Base-by-base conservation (phyloP, 306 rosid species). In the Acmispon strigosus region DNA sequence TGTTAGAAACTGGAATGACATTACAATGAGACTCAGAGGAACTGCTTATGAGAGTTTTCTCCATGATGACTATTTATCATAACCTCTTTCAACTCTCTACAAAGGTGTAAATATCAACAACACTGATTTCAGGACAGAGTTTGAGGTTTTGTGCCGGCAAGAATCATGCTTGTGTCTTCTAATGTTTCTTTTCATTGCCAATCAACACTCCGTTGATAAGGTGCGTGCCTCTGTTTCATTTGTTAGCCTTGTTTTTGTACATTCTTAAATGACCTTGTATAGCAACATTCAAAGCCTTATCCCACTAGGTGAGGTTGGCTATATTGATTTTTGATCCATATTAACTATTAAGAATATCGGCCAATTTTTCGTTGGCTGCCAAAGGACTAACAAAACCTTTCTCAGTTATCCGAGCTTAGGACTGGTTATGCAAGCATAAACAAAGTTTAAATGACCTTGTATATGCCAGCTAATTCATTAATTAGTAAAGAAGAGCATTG, bases 1-100 rank as follows among this genome's bases (percentile, higher is more conserved):
- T 67, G 52, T 90, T 72, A 80, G 36, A 71, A 90, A 93, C 78
- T 93, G 97, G 97, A 85, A 87, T 7, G 97, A 90, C 8, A 87
- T 90, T 48, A 82, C 75, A 80, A 75, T 14, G 58, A 81, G 87
- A 6, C 92, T 93, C 20, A 75, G 32, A 1, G 97, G 90, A 66
- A 90, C 97, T 20, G 59, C 64, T 16, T 93, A 84, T 60, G 92
- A 85, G 83, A 79, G 77, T 66, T 91, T 90, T 76, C 88, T 93
- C 22, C 79, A 18, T 1, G 64, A 84, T 12, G 96, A 90, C 66
- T 86, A 84, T 72, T 86, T 82, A 55, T 73, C 69, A 5, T 71
- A 69, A 61, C 81, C 54, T 80, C 77, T 50, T 54, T 78, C 76
- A 72, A 76, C 78, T 41, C 8, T 47, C 59, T 36, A 66, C 27